phyloP scores from a whole-genome alignment of 768 basidiomycete species.

The Phlegmacium glaucopus region DNA sequence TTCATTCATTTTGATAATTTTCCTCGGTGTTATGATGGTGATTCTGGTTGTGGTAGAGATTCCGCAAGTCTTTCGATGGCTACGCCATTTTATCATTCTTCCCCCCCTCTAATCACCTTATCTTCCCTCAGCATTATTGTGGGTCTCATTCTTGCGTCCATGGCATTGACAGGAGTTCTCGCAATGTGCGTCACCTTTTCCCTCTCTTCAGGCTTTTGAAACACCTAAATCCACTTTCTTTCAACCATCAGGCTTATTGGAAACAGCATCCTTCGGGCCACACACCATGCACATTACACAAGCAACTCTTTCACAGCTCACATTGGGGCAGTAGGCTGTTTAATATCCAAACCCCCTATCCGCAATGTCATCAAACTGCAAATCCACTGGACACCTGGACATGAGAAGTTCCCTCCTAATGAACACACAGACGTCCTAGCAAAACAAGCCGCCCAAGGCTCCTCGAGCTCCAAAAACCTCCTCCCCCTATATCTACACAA shows the following conservation, averaged over 20 bases:
- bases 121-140: background rate
- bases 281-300: slow-evolving; percentile 15
- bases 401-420: background rate
- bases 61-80: background rate
- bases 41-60: background rate
- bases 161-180: background rate
- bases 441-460: background rate
- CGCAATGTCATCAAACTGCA: background rate
- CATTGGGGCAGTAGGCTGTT: slow-evolving; percentile 15
- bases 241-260: slow-evolving; percentile 18
- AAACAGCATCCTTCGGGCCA: slow-evolving; percentile 17
- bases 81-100: too few species aligned
- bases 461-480: background rate
- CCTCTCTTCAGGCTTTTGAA: background rate
- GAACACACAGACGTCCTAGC: background rate
- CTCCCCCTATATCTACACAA: background rate
- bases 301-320: slow-evolving; percentile 12
- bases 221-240: background rate
- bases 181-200: background rate
- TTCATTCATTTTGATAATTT: background rate
- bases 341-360: background rate
- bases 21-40: background rate
- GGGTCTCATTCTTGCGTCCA: background rate
- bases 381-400: background rate
- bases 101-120: background rate